Conservation (phyloP, 768 basidiomycete genomes). For the Mycena venus region DNA sequence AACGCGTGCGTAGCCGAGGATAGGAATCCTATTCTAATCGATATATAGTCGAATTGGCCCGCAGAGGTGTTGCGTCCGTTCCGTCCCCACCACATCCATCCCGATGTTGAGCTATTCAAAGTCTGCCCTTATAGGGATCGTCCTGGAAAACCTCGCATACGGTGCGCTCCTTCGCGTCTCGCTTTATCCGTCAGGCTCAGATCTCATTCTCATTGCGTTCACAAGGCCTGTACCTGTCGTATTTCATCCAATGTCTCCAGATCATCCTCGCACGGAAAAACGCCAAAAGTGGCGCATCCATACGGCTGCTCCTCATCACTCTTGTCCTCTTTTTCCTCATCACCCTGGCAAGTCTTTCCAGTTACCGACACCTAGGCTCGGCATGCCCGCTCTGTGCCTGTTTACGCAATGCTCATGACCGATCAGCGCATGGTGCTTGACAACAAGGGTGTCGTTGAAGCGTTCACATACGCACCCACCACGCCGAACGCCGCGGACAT, state of each 20-base stretch:
- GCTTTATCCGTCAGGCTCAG: no score
- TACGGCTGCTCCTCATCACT: slow-evolving; percentile 7
- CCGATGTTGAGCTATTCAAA: slow-evolving; percentile 22
- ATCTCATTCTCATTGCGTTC: neutral
- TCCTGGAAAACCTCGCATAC: slow-evolving; percentile 26
- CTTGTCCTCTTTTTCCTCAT: slow-evolving; percentile 25
- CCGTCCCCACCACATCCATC: no score
- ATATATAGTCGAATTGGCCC: no score
- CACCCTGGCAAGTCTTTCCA: slow-evolving; percentile 9
- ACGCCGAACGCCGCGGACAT: slow-evolving; percentile 29
- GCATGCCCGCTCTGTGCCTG: no score
- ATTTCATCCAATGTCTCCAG: slow-evolving; percentile 15
- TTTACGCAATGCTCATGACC: no score
- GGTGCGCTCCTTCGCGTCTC: neutral
- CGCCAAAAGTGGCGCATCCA: neutral
- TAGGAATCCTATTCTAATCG: no score
- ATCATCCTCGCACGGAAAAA: slow-evolving; percentile 10
- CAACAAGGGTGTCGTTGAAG: slow-evolving; percentile 18
- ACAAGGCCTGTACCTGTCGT: slow-evolving; percentile 22
- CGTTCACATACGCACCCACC: slow-evolving; percentile 21
- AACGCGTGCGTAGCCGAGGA: no score
- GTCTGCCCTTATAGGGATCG: slow-evolving; percentile 17
- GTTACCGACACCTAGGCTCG: no score
- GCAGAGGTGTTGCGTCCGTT: no score
- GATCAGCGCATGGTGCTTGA: slow-evolving; percentile 32